Evolutionary conservation across 176 grass and related monocot species (phyloP), one percentile per base, ranked within the genome.

Genomic region (Elaeis guineensis): DNA sequence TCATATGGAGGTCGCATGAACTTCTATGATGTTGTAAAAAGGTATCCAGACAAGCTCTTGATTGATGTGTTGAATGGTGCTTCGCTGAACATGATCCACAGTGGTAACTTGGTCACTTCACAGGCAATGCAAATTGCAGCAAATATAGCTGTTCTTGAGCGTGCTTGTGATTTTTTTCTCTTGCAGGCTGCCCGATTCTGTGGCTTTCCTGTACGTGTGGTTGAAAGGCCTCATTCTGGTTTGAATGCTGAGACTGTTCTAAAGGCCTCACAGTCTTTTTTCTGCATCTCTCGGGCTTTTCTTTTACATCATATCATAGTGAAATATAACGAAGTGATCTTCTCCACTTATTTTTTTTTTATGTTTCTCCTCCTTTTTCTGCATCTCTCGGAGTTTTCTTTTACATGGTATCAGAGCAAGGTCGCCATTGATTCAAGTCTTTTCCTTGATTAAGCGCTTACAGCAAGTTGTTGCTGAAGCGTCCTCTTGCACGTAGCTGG

Each of bases 111-210:
- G 57, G 80, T 69, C 28, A 71, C 90, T 30, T 49, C 71, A 8
- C 83, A 80, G 66, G 75, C 81, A 67, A 89, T 90, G 83, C 90
- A 95, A 72, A 79, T 95, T 30, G 86, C 85, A 52, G 80, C 79
- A 49, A 95, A 95, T 67, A 86, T 95, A 64, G 35, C 59, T 62
- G 59, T 84, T 70, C 73, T 90, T 61, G 90, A 90, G 76, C 73
- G 29, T 49, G 82, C 90, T 16, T 90, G 90, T 81, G 90, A 95
- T 76, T 72, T 72, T 62, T 95, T 95, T 77, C 79, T 95, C 51
- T 65, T 22, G 49, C 86, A 95, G 75, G 71, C 90, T 51, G 80
- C 82, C 48, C 59, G 81, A 63, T 77, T 86, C 81, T 87, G 83
- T 49, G 77, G 77, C 54, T 26, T 81, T 44, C 77, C 90, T 53